These are phyloP conservation scores for Candida golubevii DNA, from an alignment of 805 yeast genomes.

Conservation along the genomic window DNA sequence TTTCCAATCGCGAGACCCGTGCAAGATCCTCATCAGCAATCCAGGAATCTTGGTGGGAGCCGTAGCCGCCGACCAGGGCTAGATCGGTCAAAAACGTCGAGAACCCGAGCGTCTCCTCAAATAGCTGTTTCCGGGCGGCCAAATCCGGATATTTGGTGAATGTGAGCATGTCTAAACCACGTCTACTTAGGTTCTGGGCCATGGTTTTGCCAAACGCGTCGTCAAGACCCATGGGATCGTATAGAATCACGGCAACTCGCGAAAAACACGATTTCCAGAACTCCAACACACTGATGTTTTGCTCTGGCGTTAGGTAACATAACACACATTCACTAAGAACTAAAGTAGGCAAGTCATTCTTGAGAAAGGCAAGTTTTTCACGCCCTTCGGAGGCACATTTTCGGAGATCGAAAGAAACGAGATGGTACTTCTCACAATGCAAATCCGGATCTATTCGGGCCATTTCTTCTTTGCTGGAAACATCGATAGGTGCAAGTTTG, in stretches of 20 bases:
- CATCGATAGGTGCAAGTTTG: neutral
- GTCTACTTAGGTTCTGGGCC: slow-evolving; percentile 51
- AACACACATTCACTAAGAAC: slow-evolving; percentile 72
- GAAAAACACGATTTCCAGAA: slow-evolving; percentile 35
- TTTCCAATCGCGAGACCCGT: slow-evolving; percentile 52
- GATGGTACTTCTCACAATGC: slow-evolving; percentile 42
- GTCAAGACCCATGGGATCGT: slow-evolving; percentile 66
- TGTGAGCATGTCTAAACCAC: slow-evolving; percentile 63
- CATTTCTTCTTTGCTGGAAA: slow-evolving; percentile 23
- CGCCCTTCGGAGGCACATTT: slow-evolving; percentile 14
- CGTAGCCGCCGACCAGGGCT: slow-evolving; percentile 38
- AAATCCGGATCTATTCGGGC: slow-evolving; percentile 23
- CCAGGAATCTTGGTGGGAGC: slow-evolving; percentile 35
- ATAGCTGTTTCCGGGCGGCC: slow-evolving; percentile 22
- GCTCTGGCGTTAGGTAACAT: slow-evolving; percentile 58
- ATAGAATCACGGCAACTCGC: slow-evolving; percentile 41
- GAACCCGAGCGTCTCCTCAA: slow-evolving; percentile 21
- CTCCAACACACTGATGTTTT: slow-evolving; percentile 41
- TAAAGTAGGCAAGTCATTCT: slow-evolving; percentile 48
- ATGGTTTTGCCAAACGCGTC: slow-evolving; percentile 67
- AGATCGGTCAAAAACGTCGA: slow-evolving; percentile 44
- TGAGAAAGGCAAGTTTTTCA: slow-evolving; percentile 21
- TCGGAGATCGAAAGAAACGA: slow-evolving; percentile 56
- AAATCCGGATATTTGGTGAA: slow-evolving; percentile 49
- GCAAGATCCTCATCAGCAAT: slow-evolving; percentile 33